These are phyloP conservation scores for Euphorbia tirucalli DNA, from an alignment of 345 rosid genomes.

Conservation along the genomic window DNA sequence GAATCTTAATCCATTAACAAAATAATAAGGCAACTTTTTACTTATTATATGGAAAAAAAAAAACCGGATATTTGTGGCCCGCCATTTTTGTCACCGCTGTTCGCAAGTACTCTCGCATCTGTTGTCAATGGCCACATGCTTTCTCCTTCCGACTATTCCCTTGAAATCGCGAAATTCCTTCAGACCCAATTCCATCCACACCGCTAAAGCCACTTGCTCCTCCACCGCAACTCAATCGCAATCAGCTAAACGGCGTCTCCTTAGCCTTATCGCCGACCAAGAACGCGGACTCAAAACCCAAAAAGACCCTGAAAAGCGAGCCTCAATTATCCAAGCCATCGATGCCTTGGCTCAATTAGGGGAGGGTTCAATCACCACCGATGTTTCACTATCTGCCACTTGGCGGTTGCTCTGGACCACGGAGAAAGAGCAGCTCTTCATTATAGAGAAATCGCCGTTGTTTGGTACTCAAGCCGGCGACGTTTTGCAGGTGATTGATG, in stretches of 20 bases:
- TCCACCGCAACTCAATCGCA: slow-evolving; percentile 34
- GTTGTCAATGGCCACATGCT: slow-evolving; percentile 20
- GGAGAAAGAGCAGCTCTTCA: slow-evolving; percentile 92
- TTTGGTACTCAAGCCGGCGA: slow-evolving; percentile 77
- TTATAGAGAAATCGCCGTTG: slow-evolving; percentile 73
- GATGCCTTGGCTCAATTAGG: slow-evolving; percentile 62
- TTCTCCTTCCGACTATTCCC: slow-evolving; percentile 14
- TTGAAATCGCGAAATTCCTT: slow-evolving; percentile 10
- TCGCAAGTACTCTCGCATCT: too few species aligned
- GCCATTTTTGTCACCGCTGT: background rate
- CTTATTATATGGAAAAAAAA: too few species aligned
- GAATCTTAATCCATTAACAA: too few species aligned
- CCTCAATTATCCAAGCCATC: slow-evolving; percentile 62
- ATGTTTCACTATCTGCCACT: slow-evolving; percentile 59
- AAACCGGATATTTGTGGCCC: background rate
- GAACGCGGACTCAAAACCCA: slow-evolving; percentile 82
- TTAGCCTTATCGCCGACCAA: slow-evolving; percentile 70
- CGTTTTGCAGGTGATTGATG: slow-evolving; percentile 89
- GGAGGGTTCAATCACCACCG: slow-evolving; percentile 54
- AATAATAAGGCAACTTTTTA: too few species aligned
- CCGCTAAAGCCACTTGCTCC: slow-evolving; percentile 34
- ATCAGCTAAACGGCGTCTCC: slow-evolving; percentile 57
- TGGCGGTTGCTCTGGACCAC: slow-evolving; percentile 94
- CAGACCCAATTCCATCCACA: background rate
- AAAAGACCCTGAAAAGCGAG: slow-evolving; percentile 49